Base-by-base conservation (phyloP, 352 stramenopile species). In the Thalassiosira pacifica region DNA sequence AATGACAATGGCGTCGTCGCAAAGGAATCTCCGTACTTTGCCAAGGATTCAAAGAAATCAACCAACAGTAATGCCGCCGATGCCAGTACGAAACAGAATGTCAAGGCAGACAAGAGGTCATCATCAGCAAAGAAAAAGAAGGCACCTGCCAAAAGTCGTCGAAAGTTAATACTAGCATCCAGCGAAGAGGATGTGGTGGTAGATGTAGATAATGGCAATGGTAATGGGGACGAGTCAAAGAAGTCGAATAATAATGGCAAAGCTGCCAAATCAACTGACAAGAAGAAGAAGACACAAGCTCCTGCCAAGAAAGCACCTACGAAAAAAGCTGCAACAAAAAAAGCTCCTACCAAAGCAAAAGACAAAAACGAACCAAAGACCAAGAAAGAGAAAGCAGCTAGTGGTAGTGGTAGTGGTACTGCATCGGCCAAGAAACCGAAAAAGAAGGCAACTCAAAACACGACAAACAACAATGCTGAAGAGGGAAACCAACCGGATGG, bases 401-500 rank as follows among this genome's bases (percentile, higher is more conserved):
- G n/a, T n/a, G n/a, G n/a, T n/a, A n/a, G n/a, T n/a, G n/a, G n/a
- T n/a, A n/a, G n/a, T n/a, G n/a, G n/a, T n/a, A n/a, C n/a, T n/a
- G n/a, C n/a, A n/a, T n/a, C n/a, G n/a, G n/a, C n/a, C n/a, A n/a
- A n/a, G n/a, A n/a, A n/a, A n/a, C n/a, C n/a, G n/a, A n/a, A n/a
- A n/a, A n/a, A n/a, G n/a, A n/a, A n/a, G n/a, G n/a, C n/a, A n/a
- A n/a, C n/a, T n/a, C n/a, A n/a, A n/a, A n/a, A n/a, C n/a, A n/a
- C n/a, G n/a, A n/a, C n/a, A n/a, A n/a, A n/a, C n/a, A n/a, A n/a
- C n/a, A n/a, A n/a, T n/a, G n/a, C n/a, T n/a, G 24, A 3, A 48
- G 66, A 37, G 10, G 67, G 29, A 26, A 82, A 65, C 29, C 16
- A 73, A 45, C 79, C 79, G 1, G 82, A 91, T 55, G 85, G 76